phyloP scores from a whole-genome alignment of 148 eudicot genomes.

The Limonium bicolor region DNA sequence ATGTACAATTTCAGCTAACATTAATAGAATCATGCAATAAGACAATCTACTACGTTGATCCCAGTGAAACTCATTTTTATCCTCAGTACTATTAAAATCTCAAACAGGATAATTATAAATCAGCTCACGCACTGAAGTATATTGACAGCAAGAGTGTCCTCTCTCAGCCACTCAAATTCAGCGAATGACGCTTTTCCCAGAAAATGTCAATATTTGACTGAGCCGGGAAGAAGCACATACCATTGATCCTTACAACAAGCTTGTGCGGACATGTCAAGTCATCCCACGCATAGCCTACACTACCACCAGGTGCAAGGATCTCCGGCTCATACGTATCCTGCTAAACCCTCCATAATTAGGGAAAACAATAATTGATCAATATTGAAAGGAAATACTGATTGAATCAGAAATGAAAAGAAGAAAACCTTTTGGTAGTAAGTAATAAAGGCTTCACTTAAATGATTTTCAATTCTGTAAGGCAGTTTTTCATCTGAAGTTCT shows the following conservation, averaged over 20 bases:
- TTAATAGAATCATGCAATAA: no score
- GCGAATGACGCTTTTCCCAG: not conserved
- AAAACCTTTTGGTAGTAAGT: constrained; percentile 83
- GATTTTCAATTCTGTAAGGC: constrained; percentile 87
- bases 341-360: constrained; percentile 10
- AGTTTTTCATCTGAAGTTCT: constrained; percentile 44
- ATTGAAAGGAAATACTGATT: not conserved
- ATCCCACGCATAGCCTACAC: constrained; percentile 79
- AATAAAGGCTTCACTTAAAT: constrained; percentile 46
- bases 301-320: constrained; percentile 46
- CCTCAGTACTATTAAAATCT: no score
- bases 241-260: constrained; percentile 67
- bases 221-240: constrained; percentile 21
- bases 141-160: no score
- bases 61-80: no score
- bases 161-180: no score
- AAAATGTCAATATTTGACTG: not conserved
- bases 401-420: not conserved
- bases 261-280: constrained; percentile 72
- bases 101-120: no score
- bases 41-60: no score
- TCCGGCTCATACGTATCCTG: constrained; percentile 73
- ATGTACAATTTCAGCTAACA: no score
- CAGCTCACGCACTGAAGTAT: no score
- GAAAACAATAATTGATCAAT: constrained; percentile 1